These are phyloP conservation scores for Backusella parvicylindrica DNA, from an alignment of 192 early-diverging fungal genomes.

Conservation along the genomic window DNA sequence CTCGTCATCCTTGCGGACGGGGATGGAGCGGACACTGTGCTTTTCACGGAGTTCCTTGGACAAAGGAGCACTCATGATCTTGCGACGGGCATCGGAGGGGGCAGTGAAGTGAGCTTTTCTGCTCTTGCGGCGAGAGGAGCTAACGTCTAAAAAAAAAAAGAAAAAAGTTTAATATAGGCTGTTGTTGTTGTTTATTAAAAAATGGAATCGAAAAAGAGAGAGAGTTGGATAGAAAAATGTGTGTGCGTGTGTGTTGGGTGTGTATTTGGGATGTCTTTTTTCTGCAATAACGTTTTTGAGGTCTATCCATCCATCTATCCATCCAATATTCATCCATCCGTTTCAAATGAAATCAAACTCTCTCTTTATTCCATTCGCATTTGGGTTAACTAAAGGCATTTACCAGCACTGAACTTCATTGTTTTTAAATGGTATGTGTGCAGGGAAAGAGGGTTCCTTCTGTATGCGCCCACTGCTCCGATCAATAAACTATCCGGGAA, in stretches of 20 bases:
- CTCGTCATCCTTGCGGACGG: conserved; percentile 98
- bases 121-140: conserved; percentile 87
- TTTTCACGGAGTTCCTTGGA: no score
- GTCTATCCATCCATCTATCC: not conserved
- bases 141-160: conserved; percentile 59
- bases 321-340: conserved; percentile 6
- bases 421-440: not conserved
- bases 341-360: not conserved
- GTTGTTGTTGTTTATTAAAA: not conserved
- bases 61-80: conserved; percentile 94
- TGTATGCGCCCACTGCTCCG: no score
- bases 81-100: conserved; percentile 88
- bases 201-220: no score
- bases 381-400: not conserved
- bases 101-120: conserved; percentile 99
- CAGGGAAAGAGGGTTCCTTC: conserved; percentile 14
- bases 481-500: no score
- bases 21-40: conserved; percentile 92
- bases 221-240: no score
- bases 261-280: no score
- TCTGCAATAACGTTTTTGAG: no score
- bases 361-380: not conserved
- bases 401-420: conserved; percentile 39
- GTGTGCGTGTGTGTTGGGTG: no score
- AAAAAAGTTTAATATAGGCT: no score